phyloP scores from a whole-genome alignment of 2,329 filamentous ascomycete genomes.

The Lithohypha guttulata region DNA sequence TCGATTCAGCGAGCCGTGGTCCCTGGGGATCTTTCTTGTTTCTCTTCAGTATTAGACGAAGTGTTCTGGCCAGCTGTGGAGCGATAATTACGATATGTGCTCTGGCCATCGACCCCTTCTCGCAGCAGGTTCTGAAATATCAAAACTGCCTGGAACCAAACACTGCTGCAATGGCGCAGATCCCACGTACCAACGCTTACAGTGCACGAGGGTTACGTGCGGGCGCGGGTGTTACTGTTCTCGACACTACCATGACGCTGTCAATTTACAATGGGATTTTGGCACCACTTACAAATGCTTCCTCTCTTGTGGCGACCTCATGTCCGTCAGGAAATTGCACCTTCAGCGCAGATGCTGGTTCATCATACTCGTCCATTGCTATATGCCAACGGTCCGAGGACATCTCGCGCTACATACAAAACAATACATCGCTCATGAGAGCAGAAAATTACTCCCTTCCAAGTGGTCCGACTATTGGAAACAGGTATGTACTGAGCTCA shows the following conservation, averaged over 20 bases:
- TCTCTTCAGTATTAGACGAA: conserved; percentile 15
- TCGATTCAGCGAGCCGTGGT: conserved; percentile 25
- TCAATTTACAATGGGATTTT: background rate
- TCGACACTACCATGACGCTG: background rate
- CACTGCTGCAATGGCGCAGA: background rate
- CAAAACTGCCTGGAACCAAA: background rate
- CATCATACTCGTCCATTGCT: background rate
- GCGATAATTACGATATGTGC: conserved; percentile 22
- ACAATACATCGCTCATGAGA: no score
- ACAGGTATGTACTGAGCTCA: no score
- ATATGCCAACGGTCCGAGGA: background rate
- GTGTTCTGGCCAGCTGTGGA: conserved; percentile 17
- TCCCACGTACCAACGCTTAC: background rate
- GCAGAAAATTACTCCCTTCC: no score
- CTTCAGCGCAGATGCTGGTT: background rate
- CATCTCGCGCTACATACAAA: no score
- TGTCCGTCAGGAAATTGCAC: conserved; percentile 4
- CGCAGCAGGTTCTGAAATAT: background rate
- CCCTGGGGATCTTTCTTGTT: conserved; percentile 23
- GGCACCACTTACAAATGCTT: background rate
- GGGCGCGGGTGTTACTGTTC: background rate
- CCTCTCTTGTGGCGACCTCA: background rate
- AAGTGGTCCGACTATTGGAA: no score
- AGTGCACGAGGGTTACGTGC: background rate
- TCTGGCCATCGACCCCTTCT: conserved; percentile 20